Evolutionary conservation across 2,329 filamentous ascomycete genomes (phyloP).

Genomic region (Aspergillus sp.): DNA sequence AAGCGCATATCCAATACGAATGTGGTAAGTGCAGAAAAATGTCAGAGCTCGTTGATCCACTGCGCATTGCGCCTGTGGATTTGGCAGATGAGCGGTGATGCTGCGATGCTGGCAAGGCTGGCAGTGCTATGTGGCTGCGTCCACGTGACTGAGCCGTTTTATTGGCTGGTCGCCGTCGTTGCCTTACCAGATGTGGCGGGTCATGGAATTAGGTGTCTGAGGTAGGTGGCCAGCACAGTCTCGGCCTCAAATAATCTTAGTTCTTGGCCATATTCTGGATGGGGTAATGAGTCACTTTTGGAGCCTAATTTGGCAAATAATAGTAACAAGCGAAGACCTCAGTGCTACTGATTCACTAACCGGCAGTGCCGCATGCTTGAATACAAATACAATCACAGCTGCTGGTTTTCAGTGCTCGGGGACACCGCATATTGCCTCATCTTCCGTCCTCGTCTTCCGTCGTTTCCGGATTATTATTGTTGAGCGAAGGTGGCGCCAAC

Average conservation of each 20-base stretch:
- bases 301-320: constrained; percentile 7
- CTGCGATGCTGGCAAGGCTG: not conserved
- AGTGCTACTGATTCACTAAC: not conserved
- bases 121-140: constrained; percentile 11
- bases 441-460: not conserved
- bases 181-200: not conserved
- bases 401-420: no score
- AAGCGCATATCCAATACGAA: not conserved
- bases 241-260: not conserved
- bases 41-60: not conserved
- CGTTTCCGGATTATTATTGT: constrained; percentile 6
- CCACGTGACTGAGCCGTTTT: not conserved
- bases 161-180: not conserved
- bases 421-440: not conserved
- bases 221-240: not conserved
- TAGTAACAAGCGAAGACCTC: not conserved
- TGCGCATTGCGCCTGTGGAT: not conserved
- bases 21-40: not conserved
- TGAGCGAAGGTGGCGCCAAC: constrained; percentile 22
- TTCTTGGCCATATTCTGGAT: not conserved
- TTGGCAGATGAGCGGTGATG: not conserved
- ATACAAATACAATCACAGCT: not conserved
- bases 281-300: constrained; percentile 10
- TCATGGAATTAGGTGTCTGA: constrained; percentile 1
- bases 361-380: not conserved